phyloP scores from a whole-genome alignment of 2,329 filamentous ascomycete species.

The Pseudodiploospora longispora region DNA sequence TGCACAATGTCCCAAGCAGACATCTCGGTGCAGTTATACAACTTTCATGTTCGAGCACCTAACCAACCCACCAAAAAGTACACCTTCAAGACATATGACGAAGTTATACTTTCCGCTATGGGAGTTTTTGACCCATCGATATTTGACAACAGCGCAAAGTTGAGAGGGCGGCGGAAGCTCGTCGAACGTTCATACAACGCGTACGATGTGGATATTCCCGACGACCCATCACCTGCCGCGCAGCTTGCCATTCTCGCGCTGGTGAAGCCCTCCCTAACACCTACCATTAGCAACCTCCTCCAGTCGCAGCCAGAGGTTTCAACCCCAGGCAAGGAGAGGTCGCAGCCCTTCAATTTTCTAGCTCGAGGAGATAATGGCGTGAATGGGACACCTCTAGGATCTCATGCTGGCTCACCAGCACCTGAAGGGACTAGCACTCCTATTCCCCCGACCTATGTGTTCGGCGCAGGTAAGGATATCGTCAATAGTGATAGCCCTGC shows the following conservation, averaged over 20 bases:
- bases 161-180: conserved; percentile 69
- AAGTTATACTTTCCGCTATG: conserved; percentile 89
- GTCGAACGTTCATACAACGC: conserved; percentile 86
- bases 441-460: conserved; percentile 46
- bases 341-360: conserved; percentile 62
- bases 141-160: conserved; percentile 76
- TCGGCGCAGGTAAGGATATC: conserved; percentile 38
- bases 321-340: conserved; percentile 54
- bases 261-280: conserved; percentile 50
- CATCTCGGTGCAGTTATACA: conserved; percentile 78
- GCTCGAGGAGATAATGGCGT: conserved; percentile 58
- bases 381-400: conserved; percentile 74
- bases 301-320: conserved; percentile 40
- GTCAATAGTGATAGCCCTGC: conserved; percentile 44
- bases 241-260: conserved; percentile 60
- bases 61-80: conserved; percentile 89
- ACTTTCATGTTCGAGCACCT: conserved; percentile 83
- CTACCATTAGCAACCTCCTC: conserved; percentile 35
- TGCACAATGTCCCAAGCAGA: conserved; percentile 87
- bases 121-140: conserved; percentile 86
- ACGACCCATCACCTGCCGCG: conserved; percentile 80
- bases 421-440: conserved; percentile 71
- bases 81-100: conserved; percentile 93
- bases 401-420: conserved; percentile 77
- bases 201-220: conserved; percentile 79